These are phyloP conservation scores for Rhytidiadelphus loreus DNA, from an alignment of 225 moss, liverwort and hornwort species.

Conservation along the genomic window DNA sequence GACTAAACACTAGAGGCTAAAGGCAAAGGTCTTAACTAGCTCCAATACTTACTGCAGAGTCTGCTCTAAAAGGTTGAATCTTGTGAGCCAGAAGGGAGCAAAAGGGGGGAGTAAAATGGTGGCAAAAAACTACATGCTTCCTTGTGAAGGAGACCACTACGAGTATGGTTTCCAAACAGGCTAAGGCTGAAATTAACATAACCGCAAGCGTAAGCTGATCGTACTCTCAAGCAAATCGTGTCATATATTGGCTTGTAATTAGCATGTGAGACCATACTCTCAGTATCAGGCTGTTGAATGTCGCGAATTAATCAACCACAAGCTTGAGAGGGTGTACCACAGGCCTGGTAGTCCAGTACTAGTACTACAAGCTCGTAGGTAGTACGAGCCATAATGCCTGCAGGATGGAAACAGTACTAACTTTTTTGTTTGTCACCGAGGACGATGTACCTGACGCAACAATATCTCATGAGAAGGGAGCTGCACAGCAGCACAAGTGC, in stretches of 20 bases:
- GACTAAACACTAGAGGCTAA: not conserved
- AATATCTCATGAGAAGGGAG: not conserved
- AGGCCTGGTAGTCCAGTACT: not conserved
- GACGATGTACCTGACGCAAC: not conserved
- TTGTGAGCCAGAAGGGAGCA: not conserved
- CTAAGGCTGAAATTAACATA: not conserved
- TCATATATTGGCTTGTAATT: not conserved
- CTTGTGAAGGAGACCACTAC: not conserved
- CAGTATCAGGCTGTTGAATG: not conserved
- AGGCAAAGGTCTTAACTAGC: not conserved
- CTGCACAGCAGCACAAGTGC: not conserved
- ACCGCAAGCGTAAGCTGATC: not conserved
- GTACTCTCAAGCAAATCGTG: not conserved
- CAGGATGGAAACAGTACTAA: not conserved
- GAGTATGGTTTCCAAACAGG: not conserved
- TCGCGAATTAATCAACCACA: not conserved
- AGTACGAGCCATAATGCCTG: not conserved
- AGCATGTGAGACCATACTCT: not conserved
- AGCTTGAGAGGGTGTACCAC: not conserved
- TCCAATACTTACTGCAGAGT: not conserved
- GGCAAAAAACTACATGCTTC: not conserved
- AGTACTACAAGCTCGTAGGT: not conserved
- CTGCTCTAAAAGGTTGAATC: not conserved
- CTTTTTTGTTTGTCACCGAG: not conserved
- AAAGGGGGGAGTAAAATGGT: not conserved